Percentiles rank a stretch among this genome's conserved stretches.
phyloP scores from a whole-genome alignment of 2,329 filamentous ascomycete genomes.

The Teratosphaeria epicoccoides region DNA sequence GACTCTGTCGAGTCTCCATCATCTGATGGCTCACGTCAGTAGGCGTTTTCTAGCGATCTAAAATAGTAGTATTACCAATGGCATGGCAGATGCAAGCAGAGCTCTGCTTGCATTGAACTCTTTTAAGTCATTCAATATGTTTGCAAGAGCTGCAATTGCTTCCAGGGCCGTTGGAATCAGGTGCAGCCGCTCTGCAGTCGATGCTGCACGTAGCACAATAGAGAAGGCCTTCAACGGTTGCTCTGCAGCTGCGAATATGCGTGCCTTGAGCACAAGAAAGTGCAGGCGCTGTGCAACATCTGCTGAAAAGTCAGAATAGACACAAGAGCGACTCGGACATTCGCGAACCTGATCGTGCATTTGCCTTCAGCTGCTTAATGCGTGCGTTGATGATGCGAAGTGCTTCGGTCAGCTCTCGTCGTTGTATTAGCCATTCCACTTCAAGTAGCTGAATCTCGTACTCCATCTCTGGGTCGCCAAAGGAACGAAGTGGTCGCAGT shows the following conservation, averaged over 20 bases:
- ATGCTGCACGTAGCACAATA: slow-evolving; percentile 62
- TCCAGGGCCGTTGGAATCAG: slow-evolving; percentile 63
- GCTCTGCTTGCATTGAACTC: slow-evolving; percentile 59
- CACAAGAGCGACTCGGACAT: neutral
- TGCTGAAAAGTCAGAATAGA: slow-evolving; percentile 11
- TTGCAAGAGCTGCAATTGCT: slow-evolving; percentile 55
- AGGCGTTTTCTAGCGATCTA: neutral
- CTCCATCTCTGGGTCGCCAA: slow-evolving; percentile 46
- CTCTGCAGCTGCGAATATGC: slow-evolving; percentile 56
- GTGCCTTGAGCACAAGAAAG: slow-evolving; percentile 62
- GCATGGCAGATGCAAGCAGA: slow-evolving; percentile 59
- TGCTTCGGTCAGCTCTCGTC: slow-evolving; percentile 43
- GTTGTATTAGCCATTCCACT: slow-evolving; percentile 48
- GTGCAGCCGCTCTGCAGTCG: slow-evolving; percentile 58
- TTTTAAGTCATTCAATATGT: slow-evolving; percentile 56
- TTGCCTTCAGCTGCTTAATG: slow-evolving; percentile 40
- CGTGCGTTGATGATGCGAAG: slow-evolving; percentile 44
- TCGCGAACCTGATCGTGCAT: slow-evolving; percentile 6
- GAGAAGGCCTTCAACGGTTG: slow-evolving; percentile 67
- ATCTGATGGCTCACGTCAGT: slow-evolving; percentile 20
- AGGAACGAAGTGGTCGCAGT: slow-evolving; percentile 37
- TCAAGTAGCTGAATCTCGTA: slow-evolving; percentile 50
- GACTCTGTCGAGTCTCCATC: slow-evolving; percentile 57
- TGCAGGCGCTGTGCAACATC: slow-evolving; percentile 60
- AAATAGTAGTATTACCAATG: slow-evolving; percentile 43